A percentile compares a stretch with the other conserved stretches of the same genome.
Evolutionary conservation across 2,329 filamentous ascomycete genomes (phyloP).

Genomic region (Gnomoniopsis sp.): DNA sequence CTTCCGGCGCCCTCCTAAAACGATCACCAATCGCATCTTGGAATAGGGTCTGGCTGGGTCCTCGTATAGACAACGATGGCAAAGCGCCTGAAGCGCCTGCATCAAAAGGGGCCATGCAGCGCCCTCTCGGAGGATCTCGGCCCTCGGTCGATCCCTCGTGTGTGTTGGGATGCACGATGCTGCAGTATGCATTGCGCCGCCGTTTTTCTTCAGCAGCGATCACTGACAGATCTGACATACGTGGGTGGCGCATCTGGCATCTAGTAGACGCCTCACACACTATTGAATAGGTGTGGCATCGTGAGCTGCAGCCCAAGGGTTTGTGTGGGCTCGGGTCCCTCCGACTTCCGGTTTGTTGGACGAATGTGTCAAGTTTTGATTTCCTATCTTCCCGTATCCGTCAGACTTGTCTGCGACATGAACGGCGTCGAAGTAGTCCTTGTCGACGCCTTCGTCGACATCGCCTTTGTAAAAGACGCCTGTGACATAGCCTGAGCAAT

Average conservation of each 20-base stretch:
- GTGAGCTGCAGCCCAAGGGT: neutral
- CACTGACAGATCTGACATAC: neutral
- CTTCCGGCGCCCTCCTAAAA: neutral
- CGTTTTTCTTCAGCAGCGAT: neutral
- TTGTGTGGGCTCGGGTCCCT: neutral
- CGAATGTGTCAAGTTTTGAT: neutral
- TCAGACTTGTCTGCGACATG: neutral
- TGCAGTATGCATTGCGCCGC: neutral
- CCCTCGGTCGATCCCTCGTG: neutral
- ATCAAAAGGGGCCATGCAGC: neutral
- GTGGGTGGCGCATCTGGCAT: neutral
- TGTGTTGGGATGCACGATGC: neutral
- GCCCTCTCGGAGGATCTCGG: neutral
- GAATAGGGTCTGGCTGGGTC: neutral
- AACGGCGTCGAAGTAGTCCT: neutral
- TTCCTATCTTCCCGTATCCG: neutral
- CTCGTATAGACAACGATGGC: neutral
- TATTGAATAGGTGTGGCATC: neutral
- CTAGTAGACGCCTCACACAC: neutral
- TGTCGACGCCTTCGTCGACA: neutral
- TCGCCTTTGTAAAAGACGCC: neutral
- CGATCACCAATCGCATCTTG: neutral
- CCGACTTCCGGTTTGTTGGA: neutral
- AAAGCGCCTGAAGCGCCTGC: neutral
- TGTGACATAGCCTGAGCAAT: conserved; percentile 8